Base-by-base conservation (phyloP, 345 rosid species). In the Boechera stricta region DNA sequence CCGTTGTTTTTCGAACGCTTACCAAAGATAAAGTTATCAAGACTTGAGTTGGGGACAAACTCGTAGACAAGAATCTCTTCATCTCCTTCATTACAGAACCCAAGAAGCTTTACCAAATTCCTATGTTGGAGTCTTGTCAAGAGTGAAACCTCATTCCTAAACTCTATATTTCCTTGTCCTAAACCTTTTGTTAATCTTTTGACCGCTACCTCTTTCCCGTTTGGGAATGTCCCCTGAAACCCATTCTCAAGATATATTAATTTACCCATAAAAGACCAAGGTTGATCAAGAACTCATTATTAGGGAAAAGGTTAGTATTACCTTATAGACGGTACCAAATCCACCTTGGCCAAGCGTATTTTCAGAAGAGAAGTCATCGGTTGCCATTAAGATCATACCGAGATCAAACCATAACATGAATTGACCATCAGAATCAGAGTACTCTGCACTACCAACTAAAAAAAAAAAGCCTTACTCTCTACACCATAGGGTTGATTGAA, bases 101-200 rank as follows among this genome's bases (percentile, higher is more conserved):
- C 86, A 0, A 85, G 69, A 32, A 87, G 85, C 72, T 79, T 82
- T 11, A 87, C 84, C 16, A 87, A 65, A 47, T 84, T 84, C 49
- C 62, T 72, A 57, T 85, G 87, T 57, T 87, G 87, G 77, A 87
- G 88, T 53, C 78, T 85, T 39, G 87, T 77, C 41, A 87, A 54
- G 48, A 87, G 54, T 12, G 64, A 33, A 21, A 82, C 87, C 72
- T 85, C 88, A 56, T 80, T 87, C 64, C 73, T 76, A 47, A 87
- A 87, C 76, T 87, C 89, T 0, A 13, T 3, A 2, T 65, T 63
- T 55, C 89, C 89, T 82, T 86, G 85, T 4, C 71, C 71, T 13
- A 86, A 86, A 24, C 31, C 70, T 45, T n/a, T 47, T 6, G 79
- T 41, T 29, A 84, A 32, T 59, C 82, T 78, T 56, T 87, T 87